These are phyloP conservation scores for Candida nanaspora DNA, from an alignment of 805 yeast genomes.

Conservation along the genomic window DNA sequence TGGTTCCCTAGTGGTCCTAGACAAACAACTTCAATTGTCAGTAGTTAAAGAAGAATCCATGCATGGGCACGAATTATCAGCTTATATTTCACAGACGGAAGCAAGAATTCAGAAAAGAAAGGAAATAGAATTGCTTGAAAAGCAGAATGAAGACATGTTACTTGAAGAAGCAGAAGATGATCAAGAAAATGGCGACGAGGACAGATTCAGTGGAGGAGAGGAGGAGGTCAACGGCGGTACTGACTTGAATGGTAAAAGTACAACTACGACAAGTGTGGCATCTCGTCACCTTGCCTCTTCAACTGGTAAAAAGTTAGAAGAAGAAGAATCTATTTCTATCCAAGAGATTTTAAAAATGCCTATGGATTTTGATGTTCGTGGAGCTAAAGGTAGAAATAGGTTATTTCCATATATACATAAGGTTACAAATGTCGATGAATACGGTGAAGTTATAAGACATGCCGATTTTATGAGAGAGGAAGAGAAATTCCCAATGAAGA, in stretches of 20 bases:
- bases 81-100: slow-evolving; percentile 39
- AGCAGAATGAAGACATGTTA: slow-evolving; percentile 28
- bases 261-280: slow-evolving; percentile 5
- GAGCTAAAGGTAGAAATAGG: slow-evolving; percentile 40
- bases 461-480: slow-evolving; percentile 55
- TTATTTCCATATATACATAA: slow-evolving; percentile 73
- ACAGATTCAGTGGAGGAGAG: slow-evolving; percentile 11
- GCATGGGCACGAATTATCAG: slow-evolving; percentile 40
- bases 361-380: slow-evolving; percentile 49
- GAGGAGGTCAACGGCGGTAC: slow-evolving; percentile 11
- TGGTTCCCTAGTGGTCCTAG: slow-evolving; percentile 52
- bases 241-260: slow-evolving; percentile 18
- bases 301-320: slow-evolving; percentile 2
- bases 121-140: slow-evolving; percentile 25
- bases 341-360: slow-evolving; percentile 37
- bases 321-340: slow-evolving; percentile 19
- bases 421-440: slow-evolving; percentile 69
- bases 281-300: neutral
- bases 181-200: slow-evolving; percentile 15
- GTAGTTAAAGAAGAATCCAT: slow-evolving; percentile 41
- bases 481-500: slow-evolving; percentile 30
- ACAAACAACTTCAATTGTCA: slow-evolving; percentile 30
- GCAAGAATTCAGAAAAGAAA: slow-evolving; percentile 34
- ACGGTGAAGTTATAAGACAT: slow-evolving; percentile 70
- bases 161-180: slow-evolving; percentile 26